phyloP scores from a whole-genome alignment of 768 basidiomycete genomes.

The Russula abietina region DNA sequence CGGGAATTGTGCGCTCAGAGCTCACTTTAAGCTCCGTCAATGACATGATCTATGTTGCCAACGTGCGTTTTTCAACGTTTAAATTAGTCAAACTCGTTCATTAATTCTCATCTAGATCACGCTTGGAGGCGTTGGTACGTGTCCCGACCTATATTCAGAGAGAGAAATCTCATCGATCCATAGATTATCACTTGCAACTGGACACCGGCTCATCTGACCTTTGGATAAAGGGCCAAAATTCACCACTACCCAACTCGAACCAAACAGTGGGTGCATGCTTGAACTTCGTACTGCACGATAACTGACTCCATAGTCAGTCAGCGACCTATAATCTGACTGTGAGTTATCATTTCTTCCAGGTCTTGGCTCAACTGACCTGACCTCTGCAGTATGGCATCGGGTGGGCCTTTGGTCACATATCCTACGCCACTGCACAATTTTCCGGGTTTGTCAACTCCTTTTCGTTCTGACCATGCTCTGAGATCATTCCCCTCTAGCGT shows the following conservation, averaged over 20 bases:
- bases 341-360: not conserved
- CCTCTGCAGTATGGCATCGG: slow-evolving; percentile 67
- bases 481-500: slow-evolving; percentile 39
- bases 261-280: slow-evolving; percentile 40
- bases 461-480: not conserved
- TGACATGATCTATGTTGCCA: slow-evolving; percentile 73
- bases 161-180: not conserved
- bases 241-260: slow-evolving; percentile 44
- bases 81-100: not conserved
- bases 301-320: slow-evolving; percentile 24
- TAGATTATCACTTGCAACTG: slow-evolving; percentile 70
- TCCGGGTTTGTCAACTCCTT: slow-evolving; percentile 49
- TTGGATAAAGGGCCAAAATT: slow-evolving; percentile 51
- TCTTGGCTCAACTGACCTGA: not conserved
- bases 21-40: slow-evolving; percentile 49
- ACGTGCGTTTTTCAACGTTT: slow-evolving; percentile 47
- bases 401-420: slow-evolving; percentile 63
- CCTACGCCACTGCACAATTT: slow-evolving; percentile 59
- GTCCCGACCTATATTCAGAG: not conserved
- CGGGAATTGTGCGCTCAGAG: not conserved
- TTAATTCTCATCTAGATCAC: slow-evolving; percentile 46
- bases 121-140: slow-evolving; percentile 55
- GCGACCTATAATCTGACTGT: slow-evolving; percentile 26
- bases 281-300: slow-evolving; percentile 7
- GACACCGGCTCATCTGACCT: slow-evolving; percentile 85